Conservation (phyloP, 2,329 filamentous ascomycete genomes). For the Teratosphaeria zuluensis region DNA sequence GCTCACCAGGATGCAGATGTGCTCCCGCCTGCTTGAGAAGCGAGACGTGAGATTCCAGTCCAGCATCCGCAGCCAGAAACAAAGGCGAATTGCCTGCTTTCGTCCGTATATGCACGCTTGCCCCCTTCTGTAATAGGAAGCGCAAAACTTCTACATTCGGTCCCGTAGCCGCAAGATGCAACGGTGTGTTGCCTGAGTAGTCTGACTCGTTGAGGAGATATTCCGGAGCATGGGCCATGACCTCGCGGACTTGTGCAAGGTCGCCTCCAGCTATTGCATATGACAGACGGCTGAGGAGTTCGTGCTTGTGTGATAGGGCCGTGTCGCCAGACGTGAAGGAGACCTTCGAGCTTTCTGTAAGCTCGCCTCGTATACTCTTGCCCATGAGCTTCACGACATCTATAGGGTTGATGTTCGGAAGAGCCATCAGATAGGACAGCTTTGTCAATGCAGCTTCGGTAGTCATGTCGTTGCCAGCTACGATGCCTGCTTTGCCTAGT, state of each 20-base stretch:
- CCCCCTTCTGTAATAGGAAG: neutral
- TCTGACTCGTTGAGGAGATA: neutral
- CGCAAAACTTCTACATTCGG: neutral
- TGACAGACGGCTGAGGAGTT: neutral
- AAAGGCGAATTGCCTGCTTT: constrained; percentile 1
- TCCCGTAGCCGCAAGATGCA: constrained; percentile 1
- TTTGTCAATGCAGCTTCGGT: constrained; percentile 87
- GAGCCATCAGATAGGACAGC: constrained; percentile 64
- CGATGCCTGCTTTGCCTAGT: constrained; percentile 72
- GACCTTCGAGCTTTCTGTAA: constrained; percentile 42
- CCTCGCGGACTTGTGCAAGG: neutral
- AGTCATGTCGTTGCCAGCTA: constrained; percentile 82
- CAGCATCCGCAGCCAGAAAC: neutral
- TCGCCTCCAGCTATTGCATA: constrained; percentile 1
- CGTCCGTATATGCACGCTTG: neutral
- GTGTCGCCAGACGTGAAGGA: neutral
- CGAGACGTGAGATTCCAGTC: neutral
- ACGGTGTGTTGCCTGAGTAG: neutral
- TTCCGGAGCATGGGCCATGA: neutral
- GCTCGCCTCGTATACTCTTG: constrained; percentile 67
- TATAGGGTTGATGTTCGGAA: constrained; percentile 49
- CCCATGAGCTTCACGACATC: constrained; percentile 66
- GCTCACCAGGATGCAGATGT: constrained; percentile 1
- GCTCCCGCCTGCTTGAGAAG: neutral
- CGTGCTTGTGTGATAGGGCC: neutral